Evolutionary conservation across 2,329 filamentous ascomycete genomes (phyloP).

Genomic region (Aspergillus sp.): DNA sequence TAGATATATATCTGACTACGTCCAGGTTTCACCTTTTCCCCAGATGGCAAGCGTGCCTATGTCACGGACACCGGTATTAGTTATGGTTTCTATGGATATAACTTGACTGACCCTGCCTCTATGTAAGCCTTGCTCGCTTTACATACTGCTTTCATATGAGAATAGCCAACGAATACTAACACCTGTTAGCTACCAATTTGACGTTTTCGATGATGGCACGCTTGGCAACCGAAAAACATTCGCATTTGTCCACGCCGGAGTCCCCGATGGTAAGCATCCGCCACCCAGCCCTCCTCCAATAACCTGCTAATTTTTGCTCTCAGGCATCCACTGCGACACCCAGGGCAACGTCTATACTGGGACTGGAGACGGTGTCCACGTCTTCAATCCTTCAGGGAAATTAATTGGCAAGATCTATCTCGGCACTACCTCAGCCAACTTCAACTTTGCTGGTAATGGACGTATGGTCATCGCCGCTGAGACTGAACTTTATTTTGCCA

Average conservation of each 20-base stretch:
- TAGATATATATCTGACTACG: background rate
- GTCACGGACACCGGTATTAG: slow-evolving; percentile 41
- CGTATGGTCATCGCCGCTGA: slow-evolving; percentile 40
- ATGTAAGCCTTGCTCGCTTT: slow-evolving; percentile 27
- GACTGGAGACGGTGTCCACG: slow-evolving; percentile 56
- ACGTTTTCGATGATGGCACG: slow-evolving; percentile 34
- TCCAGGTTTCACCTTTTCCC: slow-evolving; percentile 30
- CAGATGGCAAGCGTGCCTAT: slow-evolving; percentile 40
- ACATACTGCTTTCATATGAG: background rate
- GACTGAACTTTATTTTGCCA: slow-evolving; percentile 46
- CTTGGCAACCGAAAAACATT: background rate
- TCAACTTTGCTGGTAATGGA: slow-evolving; percentile 47
- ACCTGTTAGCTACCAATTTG: slow-evolving; percentile 47
- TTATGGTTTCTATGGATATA: slow-evolving; percentile 20
- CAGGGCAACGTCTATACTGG: slow-evolving; percentile 58
- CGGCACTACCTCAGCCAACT: slow-evolving; percentile 49
- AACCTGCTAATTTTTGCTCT: slow-evolving; percentile 56
- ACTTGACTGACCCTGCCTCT: slow-evolving; percentile 17
- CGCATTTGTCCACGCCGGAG: background rate
- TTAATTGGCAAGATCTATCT: slow-evolving; percentile 61
- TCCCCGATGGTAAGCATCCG: background rate
- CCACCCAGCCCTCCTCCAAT: slow-evolving; percentile 42
- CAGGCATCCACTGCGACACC: slow-evolving; percentile 52
- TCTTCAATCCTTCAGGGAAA: slow-evolving; percentile 52
- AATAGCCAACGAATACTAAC: background rate